Evolutionary conservation across 768 basidiomycete species (phyloP).

Genomic region (Scleroderma bovista): DNA sequence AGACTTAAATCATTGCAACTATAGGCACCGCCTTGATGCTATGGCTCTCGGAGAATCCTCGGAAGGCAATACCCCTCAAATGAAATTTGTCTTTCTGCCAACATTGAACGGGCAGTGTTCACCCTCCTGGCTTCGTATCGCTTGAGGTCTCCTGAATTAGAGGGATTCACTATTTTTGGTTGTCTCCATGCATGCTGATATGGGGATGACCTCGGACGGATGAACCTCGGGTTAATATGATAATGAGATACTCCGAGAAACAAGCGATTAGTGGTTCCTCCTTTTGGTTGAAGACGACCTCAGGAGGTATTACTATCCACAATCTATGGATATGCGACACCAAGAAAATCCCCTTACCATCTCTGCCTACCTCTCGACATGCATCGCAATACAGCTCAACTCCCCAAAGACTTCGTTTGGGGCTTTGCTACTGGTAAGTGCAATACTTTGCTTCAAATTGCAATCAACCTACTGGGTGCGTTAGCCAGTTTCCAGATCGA

Average conservation of each 20-base stretch:
- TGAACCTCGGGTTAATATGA: neutral
- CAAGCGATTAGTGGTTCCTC: neutral
- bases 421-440: conserved; percentile 63
- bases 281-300: neutral
- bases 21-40: neutral
- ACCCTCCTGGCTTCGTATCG: neutral
- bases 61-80: neutral
- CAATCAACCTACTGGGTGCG: conserved; percentile 1
- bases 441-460: neutral
- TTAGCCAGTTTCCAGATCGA: conserved; percentile 72
- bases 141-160: neutral
- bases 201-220: neutral
- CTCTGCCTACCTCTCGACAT: neutral
- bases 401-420: conserved; percentile 61
- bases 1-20: too few species aligned
- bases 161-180: neutral
- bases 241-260: neutral
- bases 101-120: neutral
- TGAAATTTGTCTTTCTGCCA: neutral
- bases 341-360: neutral
- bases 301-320: neutral
- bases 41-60: neutral
- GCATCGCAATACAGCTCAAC: conserved; percentile 22
- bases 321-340: neutral
- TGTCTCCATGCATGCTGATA: neutral